These are phyloP conservation scores for Dentipellis fragilis DNA, from an alignment of 768 basidiomycete species.

Conservation along the genomic window DNA sequence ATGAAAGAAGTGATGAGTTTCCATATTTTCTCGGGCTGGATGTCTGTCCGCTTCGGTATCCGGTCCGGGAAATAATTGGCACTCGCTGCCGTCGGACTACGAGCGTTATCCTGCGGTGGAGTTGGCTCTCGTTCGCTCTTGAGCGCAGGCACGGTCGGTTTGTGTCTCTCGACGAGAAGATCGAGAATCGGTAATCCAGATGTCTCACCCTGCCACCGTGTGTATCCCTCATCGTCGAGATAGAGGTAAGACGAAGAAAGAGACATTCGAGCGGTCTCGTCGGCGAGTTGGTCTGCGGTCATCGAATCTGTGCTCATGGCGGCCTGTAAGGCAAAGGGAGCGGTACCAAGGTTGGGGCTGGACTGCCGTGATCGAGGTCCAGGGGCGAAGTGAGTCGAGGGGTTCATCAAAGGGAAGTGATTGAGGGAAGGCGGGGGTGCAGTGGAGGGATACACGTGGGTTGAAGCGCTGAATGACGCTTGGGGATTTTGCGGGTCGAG, in stretches of 20 bases:
- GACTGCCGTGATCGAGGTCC: slow-evolving; percentile 33
- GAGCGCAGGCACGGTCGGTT: slow-evolving; percentile 19
- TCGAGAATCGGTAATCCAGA: slow-evolving; percentile 87
- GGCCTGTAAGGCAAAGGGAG: slow-evolving; percentile 26
- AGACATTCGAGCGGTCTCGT: slow-evolving; percentile 53
- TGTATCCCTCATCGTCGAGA: slow-evolving; percentile 80
- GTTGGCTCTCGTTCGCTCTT: slow-evolving; percentile 24
- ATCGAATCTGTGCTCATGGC: slow-evolving; percentile 1
- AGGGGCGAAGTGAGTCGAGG: slow-evolving; percentile 63
- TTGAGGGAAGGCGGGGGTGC: slow-evolving; percentile 74
- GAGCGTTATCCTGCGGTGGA: slow-evolving; percentile 11
- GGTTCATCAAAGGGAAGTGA: slow-evolving; percentile 71
- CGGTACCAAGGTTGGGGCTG: slow-evolving; percentile 33
- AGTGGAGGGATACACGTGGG: slow-evolving; percentile 37
- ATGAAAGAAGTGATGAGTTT: slow-evolving; percentile 79
- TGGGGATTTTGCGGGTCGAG: slow-evolving; percentile 18
- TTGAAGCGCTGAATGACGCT: slow-evolving; percentile 29
- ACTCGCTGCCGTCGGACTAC: background rate
- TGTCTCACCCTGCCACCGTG: slow-evolving; percentile 87
- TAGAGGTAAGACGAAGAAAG: slow-evolving; percentile 76
- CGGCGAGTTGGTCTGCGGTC: slow-evolving; percentile 36
- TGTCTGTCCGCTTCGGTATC: slow-evolving; percentile 59
- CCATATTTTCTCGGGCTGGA: slow-evolving; percentile 85
- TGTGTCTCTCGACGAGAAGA: slow-evolving; percentile 65
- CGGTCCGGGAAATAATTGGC: slow-evolving; percentile 79